Evolutionary conservation across 306 rosid genomes (phyloP).

Genomic region (Acmispon strigosus): DNA sequence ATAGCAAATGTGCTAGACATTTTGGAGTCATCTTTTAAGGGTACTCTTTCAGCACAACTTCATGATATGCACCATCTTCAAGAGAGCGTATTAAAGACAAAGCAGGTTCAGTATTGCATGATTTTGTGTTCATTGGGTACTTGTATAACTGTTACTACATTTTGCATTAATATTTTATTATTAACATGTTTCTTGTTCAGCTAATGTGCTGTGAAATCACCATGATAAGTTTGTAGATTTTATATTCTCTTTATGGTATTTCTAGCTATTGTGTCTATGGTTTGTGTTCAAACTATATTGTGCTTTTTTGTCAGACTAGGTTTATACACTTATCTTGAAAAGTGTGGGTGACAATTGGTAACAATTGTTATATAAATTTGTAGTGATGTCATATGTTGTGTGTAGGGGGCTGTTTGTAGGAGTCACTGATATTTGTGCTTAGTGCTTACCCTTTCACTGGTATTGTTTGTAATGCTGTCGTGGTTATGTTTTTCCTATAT

Average conservation of each 20-base stretch:
- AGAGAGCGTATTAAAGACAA: conserved; percentile 74
- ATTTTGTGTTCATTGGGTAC: conserved; percentile 10
- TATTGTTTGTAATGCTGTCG: conserved; percentile 3
- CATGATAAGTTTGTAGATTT: background rate
- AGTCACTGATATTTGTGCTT: background rate
- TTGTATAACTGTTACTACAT: background rate
- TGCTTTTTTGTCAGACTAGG: background rate
- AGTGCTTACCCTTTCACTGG: background rate
- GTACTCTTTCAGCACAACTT: conserved; percentile 78
- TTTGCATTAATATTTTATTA: conserved; percentile 2
- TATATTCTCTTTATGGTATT: background rate
- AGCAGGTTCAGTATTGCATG: conserved; percentile 61
- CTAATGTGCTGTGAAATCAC: background rate
- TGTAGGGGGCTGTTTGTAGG: background rate
- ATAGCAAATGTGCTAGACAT: conserved; percentile 85
- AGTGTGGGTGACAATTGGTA: background rate
- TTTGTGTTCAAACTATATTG: background rate
- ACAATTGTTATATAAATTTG: background rate
- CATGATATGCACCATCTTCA: conserved; percentile 74
- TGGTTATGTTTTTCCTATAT: conserved; percentile 1
- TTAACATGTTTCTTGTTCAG: conserved; percentile 1
- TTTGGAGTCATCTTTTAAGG: conserved; percentile 83
- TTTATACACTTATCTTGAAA: background rate
- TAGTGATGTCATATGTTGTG: background rate
- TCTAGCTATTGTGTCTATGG: background rate